Percentiles rank a stretch among this genome's conserved stretches.
Evolutionary conservation across 2,329 filamentous ascomycete species (phyloP).

Genomic region (Xylogone sp.): DNA sequence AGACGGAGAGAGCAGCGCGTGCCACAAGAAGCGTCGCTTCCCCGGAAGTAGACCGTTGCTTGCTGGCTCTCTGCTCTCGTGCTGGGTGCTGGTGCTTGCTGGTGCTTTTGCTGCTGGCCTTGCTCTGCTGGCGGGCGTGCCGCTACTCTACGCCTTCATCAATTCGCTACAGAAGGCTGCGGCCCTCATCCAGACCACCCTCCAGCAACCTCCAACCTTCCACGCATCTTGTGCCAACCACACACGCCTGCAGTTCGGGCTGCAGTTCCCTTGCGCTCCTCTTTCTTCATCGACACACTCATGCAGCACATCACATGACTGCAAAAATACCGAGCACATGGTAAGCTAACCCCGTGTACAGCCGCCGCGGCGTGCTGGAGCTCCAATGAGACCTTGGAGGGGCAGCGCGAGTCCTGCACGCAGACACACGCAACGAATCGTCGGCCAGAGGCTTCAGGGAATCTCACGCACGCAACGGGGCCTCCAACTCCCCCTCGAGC

Average conservation of each 20-base stretch:
- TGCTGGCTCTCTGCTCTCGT: too few relatives aligned
- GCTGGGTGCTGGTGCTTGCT: too few relatives aligned
- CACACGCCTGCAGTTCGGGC: background rate
- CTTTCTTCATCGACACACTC: background rate
- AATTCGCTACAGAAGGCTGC: background rate
- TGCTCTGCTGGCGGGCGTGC: too few relatives aligned
- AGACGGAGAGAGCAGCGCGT: too few relatives aligned
- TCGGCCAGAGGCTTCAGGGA: slow-evolving; percentile 45
- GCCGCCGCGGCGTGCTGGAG: slow-evolving; percentile 37
- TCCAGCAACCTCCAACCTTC: background rate
- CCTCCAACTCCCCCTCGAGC: slow-evolving; percentile 65
- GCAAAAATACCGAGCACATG: slow-evolving; percentile 33
- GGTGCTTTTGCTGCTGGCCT: too few relatives aligned
- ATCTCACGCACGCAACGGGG: slow-evolving; percentile 66
- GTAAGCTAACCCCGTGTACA: slow-evolving; percentile 56
- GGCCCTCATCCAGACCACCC: background rate
- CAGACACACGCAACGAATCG: slow-evolving; percentile 45
- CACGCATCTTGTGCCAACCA: background rate
- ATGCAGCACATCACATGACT: background rate
- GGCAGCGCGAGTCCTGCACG: slow-evolving; percentile 39
- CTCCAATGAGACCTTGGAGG: background rate
- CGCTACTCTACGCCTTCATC: background rate
- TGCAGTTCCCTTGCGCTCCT: background rate
- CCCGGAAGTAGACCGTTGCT: too few relatives aligned
- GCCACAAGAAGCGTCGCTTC: too few relatives aligned